Evolutionary conservation across 495 filamentous ascomycete species (phyloP).

Genomic region (Xylaria palmicola): DNA sequence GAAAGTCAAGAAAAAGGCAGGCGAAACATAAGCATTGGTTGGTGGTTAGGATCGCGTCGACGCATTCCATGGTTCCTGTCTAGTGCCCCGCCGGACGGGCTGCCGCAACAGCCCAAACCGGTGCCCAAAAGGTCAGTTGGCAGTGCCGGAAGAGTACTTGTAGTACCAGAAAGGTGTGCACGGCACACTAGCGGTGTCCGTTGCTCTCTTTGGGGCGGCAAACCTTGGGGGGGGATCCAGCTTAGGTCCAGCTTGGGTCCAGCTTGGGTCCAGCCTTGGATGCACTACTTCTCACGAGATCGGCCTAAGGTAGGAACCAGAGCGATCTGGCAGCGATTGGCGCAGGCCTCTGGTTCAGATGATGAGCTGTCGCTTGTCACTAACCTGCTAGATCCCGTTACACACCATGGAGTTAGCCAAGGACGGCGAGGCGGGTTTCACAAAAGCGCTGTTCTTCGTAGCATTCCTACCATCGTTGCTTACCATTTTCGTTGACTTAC

Average conservation of each 20-base stretch:
- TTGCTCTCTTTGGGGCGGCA: neutral
- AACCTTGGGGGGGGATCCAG: neutral
- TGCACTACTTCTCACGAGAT: constrained; percentile 9
- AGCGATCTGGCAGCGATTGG: constrained; percentile 13
- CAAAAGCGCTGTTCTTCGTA: neutral
- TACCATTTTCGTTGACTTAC: too few species aligned
- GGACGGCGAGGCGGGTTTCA: constrained; percentile 2
- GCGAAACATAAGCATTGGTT: neutral
- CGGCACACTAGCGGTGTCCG: constrained; percentile 12
- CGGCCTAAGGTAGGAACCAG: constrained; percentile 18
- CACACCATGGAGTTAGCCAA: constrained; percentile 8
- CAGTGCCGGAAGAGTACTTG: too few species aligned
- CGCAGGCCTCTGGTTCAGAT: neutral
- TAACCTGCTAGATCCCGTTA: constrained; percentile 16
- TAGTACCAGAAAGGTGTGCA: neutral
- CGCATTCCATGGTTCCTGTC: neutral
- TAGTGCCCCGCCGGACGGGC: constrained; percentile 1
- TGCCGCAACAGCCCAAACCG: constrained; percentile 12
- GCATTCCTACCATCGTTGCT: neutral
- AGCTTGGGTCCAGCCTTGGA: neutral
- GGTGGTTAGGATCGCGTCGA: neutral
- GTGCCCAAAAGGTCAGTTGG: neutral
- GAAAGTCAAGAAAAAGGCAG: neutral
- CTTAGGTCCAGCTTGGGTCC: neutral
- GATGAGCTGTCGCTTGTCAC: constrained; percentile 6